Evolutionary conservation across 2,329 filamentous ascomycete genomes (phyloP), one percentile per base, ranked within the genome.

Genomic region (Phialocephala subalpina): DNA sequence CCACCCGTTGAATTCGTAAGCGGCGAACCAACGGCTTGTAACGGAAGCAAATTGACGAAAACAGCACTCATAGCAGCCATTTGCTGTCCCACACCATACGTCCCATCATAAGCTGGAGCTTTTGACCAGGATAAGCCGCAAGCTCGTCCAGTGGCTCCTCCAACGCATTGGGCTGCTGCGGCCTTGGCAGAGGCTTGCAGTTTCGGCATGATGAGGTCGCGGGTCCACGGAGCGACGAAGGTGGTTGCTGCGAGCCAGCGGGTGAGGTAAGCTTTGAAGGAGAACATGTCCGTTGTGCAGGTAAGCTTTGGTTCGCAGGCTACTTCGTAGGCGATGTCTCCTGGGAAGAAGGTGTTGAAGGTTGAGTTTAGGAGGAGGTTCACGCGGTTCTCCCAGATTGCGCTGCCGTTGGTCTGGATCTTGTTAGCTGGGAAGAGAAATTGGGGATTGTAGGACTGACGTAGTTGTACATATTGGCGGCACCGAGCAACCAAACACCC

Each of bases 21-120:
- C 0, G 72, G 71, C 0, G 73, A 64, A 0, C 79, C 75, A 2
- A 73, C 76, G 22, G 16, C 29, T 42, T 60, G 76, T 1, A 82
- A 67, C 40, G 81, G 72, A 2, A 76, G 67, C 11, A 83, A 74
- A 65, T 82, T 77, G 27, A 79, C 78, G 62, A 72, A 84, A 7
- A 89, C 78, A 0, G 84, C 85, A 58, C 81, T 82, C 84, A 88
- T 86, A 4, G 87, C 89, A 0, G 87, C 83, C 90, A 93, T 92
- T 77, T 92, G 89, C 74, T 87, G 82, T 2, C 85, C 85, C 1
- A 86, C 84, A 8, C 86, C 85, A 12, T 75, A 74, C 1, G 76
- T 77, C 3, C 81, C 79, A 71, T 87, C 85, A 65, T 69, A 77
- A 1, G 52, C 77, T 33, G 77, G 80, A 14, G 68, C 70, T 64